Base-by-base conservation (phyloP, 257 asterid genomes). In the Ilex aquifolium region DNA sequence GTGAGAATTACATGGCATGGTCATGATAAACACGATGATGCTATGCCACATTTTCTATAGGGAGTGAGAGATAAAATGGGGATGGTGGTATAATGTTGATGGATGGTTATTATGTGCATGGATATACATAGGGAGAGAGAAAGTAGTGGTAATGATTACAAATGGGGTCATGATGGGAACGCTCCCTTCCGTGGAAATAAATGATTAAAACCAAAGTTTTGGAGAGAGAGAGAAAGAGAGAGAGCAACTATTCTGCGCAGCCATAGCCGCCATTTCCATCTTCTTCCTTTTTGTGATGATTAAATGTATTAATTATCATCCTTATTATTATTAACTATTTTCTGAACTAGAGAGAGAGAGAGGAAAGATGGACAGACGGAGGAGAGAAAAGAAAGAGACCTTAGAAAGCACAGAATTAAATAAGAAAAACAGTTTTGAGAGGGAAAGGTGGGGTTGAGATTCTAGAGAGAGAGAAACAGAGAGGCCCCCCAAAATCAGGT, bases 191-290 rank as follows among this genome's bases (percentile, higher is more conserved):
- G 14, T 5, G 7, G 16, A 9, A 50, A 50, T 53, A 5, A 15
- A 53, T 17, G 10, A 53, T 53, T 53, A 17, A 53, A 53, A 53
- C 30, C 31, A 46, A 46, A 46, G 13, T 46, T 10, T 46, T 10
- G n/a, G n/a, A 46, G 15, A 46, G 15, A 11, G 14, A 11, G 3
- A 10, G 14, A 11, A 1, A 10, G 52, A 46, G n/a, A 46, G n/a
- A 46, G 10, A 46, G 4, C 1, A 46, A 46, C 13, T 10, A 46
- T 3, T 6, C 15, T 14, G 52, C 52, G 57, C 57, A 53, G 57
- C 57, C 57, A 53, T 5, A 53, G 57, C 57, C 57, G 57, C 57
- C 57, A 53, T 53, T 49, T 49, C 54, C 30, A 2, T 7, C 27
- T 53, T 7, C 31, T 4, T 53, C 31, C 29, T 15, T 53, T 53